Evolutionary conservation across 2,329 filamentous ascomycete genomes (phyloP), one percentile per base, ranked within the genome.

Genomic region (Zarea fungicola): DNA sequence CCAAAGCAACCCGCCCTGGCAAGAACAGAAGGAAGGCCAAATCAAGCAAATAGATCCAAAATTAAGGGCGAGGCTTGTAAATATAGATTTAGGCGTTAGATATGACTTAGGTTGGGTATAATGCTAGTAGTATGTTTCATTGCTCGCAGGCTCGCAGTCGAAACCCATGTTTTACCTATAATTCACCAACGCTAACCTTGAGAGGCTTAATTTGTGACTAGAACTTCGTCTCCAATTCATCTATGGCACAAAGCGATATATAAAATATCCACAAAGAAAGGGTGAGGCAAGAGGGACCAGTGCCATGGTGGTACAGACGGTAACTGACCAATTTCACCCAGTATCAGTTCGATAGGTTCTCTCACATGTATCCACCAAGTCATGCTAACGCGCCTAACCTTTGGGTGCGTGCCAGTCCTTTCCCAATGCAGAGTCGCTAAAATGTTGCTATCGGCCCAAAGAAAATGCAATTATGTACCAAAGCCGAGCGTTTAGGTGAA

Each of bases 21-120:
- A 81, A 81, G 69, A 70, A 63, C 40, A 68, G 75, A 61, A 69
- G 78, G 62, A 74, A 76, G 63, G 66, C 74, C 3, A 61, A 60
- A 34, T 65, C 64, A 37, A 65, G 60, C 37, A 71, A 54, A 50
- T 58, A 62, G 60, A 64, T 64, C 59, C 36, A 31, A 48, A 41
- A 29, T 11, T n/a, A 21, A 34, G 35, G 26, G 32, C 5, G 32
- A 29, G 26, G 26, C 26, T 29, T 13, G 7, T 29, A 29, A 13
- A 13, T 13, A 29, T 29, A 29, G 26, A 7, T 29, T 13, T 29
- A 29, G 26, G 26, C 26, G 26, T 29, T 13, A 7, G 26, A 13
- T 29, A 29, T 29, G n/a, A n/a, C n/a, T n/a, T n/a, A n/a, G n/a
- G n/a, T n/a, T n/a, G n/a, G n/a, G n/a, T n/a, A n/a, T n/a, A n/a